Conservation (phyloP, 2,329 filamentous ascomycete genomes). For the Phoma sp. region DNA sequence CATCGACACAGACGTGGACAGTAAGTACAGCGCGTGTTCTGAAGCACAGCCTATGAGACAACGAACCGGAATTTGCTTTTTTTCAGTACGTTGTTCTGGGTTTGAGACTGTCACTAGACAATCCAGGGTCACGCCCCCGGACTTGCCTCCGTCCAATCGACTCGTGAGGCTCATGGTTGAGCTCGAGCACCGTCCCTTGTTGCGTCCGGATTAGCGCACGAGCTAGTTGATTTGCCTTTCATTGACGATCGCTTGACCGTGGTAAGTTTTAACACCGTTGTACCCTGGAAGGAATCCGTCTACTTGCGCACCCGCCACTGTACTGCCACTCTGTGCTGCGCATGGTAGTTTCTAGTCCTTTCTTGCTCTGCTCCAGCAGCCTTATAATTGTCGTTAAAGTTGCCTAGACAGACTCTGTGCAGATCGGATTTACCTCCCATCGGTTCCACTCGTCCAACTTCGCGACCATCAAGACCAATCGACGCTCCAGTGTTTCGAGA, state of each 20-base stretch:
- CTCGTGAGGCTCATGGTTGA: background rate
- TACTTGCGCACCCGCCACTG: background rate
- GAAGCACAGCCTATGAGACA: background rate
- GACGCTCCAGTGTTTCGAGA: conserved; percentile 7
- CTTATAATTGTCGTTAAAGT: background rate
- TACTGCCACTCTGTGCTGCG: background rate
- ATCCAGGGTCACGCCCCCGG: background rate
- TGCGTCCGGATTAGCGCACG: conserved; percentile 3
- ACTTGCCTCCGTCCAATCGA: background rate
- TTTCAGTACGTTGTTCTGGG: background rate
- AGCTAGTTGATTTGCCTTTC: conserved; percentile 1
- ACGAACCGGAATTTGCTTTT: background rate
- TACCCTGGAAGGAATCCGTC: background rate
- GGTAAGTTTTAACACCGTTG: background rate
- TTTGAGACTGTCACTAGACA: background rate
- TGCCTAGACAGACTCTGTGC: background rate
- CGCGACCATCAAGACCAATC: background rate
- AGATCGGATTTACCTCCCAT: conserved; percentile 6
- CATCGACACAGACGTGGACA: background rate
- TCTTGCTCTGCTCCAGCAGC: background rate
- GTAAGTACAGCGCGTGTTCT: background rate
- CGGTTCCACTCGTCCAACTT: conserved; percentile 1
- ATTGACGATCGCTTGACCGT: conserved; percentile 1
- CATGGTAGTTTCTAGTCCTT: background rate
- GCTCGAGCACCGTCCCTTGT: conserved; percentile 9